A percentile compares a stretch with the other conserved stretches of the same genome.
phyloP scores from a whole-genome alignment of 129 eudicot genomes.

The Cynara cardunculus region DNA sequence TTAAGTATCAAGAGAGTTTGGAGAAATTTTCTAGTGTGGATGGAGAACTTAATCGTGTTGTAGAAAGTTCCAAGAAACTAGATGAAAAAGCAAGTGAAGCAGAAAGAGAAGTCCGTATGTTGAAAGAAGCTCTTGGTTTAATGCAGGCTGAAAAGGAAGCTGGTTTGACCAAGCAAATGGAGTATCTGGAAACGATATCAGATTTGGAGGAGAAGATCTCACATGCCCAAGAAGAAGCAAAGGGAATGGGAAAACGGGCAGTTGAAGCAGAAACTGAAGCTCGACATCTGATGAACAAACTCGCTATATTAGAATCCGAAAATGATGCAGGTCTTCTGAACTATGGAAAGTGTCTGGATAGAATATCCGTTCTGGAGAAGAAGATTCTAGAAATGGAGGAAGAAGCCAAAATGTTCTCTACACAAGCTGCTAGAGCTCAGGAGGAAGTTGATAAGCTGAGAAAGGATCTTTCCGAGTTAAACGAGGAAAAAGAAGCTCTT shows the following conservation, averaged over 20 bases:
- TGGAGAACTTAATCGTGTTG: constrained; percentile 48
- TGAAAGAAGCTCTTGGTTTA: constrained; percentile 55
- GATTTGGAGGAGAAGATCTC: constrained; percentile 51
- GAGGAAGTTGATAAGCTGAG: constrained; percentile 52
- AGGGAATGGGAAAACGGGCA: constrained; percentile 34
- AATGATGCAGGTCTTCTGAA: constrained; percentile 52
- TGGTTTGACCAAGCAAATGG: constrained; percentile 39
- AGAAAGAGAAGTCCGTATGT: constrained; percentile 43
- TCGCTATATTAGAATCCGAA: constrained; percentile 53
- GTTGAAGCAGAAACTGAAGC: constrained; percentile 42
- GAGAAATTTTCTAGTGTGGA: constrained; percentile 50
- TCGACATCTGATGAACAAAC: constrained; percentile 36
- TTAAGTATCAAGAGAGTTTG: constrained; percentile 52
- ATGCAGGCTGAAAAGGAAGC: constrained; percentile 66
- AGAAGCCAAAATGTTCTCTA: constrained; percentile 35
- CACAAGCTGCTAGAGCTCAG: constrained; percentile 55
- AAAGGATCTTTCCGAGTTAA: constrained; percentile 39
- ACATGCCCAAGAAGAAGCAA: constrained; percentile 29
- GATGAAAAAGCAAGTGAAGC: constrained; percentile 50
- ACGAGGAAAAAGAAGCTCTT: constrained; percentile 62
- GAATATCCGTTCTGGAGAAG: constrained; percentile 53
- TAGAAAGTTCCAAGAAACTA: constrained; percentile 37
- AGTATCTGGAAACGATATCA: constrained; percentile 49
- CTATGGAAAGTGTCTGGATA: constrained; percentile 57
- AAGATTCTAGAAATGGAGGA: constrained; percentile 39